phyloP scores from a whole-genome alignment of 768 basidiomycete genomes.

The Agaricus subrufescens region DNA sequence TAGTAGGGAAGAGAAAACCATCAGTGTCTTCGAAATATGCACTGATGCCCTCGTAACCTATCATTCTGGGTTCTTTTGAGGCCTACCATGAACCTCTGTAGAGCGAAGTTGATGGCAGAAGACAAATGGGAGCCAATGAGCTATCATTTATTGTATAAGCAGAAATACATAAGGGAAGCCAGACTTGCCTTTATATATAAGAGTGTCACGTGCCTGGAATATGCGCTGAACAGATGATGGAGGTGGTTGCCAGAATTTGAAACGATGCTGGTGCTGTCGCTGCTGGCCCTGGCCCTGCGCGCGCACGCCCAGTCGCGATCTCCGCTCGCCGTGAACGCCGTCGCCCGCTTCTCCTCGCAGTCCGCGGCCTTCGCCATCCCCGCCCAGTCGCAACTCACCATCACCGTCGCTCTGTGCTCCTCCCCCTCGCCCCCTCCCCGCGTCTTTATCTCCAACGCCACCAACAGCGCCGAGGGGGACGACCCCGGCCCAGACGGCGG shows the following conservation, averaged over 20 bases:
- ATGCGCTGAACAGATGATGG: not conserved
- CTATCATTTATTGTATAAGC: too few relatives aligned
- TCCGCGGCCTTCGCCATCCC: conserved; percentile 38
- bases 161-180: too few relatives aligned
- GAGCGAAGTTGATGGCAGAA: too few relatives aligned
- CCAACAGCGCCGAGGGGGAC: conserved; percentile 21
- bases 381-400: conserved; percentile 28
- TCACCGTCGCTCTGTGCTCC: conserved; percentile 48
- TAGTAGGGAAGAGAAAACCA: too few relatives aligned
- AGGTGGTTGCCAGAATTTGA: not conserved
- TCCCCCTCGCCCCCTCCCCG: conserved; percentile 40
- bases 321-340: conserved; percentile 29
- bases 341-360: conserved; percentile 26
- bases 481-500: conserved; percentile 35
- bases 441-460: conserved; percentile 57
- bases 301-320: conserved; percentile 25
- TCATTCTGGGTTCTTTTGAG: too few relatives aligned
- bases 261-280: conserved; percentile 31
- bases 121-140: too few relatives aligned
- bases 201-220: not conserved
- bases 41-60: too few relatives aligned
- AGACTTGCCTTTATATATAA: too few relatives aligned
- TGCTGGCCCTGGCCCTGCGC: conserved; percentile 25
- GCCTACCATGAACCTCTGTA: too few relatives aligned
- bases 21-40: too few relatives aligned